Conservation (phyloP, 768 basidiomycete species). For the Phanerochaete sordida region DNA sequence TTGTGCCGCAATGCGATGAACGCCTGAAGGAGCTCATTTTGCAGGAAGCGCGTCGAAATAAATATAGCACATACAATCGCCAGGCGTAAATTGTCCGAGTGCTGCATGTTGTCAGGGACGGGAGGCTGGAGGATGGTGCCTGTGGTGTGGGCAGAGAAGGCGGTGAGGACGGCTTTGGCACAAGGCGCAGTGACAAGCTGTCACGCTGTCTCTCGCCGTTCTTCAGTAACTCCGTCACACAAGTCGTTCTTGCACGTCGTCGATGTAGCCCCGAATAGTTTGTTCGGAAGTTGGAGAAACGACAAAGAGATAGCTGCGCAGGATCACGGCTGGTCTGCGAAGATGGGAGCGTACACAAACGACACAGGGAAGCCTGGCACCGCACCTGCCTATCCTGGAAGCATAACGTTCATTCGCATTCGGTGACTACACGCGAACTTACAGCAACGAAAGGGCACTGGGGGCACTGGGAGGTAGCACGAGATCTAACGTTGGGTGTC, state of each 20-base stretch:
- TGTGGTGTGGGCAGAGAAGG: too few relatives aligned
- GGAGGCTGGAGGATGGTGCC: too few relatives aligned
- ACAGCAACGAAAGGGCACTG: not conserved
- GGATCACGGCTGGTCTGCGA: too few relatives aligned
- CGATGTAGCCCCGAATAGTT: too few relatives aligned
- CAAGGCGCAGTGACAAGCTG: not conserved
- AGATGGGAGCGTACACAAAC: too few relatives aligned
- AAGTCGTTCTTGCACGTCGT: too few relatives aligned
- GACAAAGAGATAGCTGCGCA: too few relatives aligned
- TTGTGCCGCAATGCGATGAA: conserved; percentile 2
- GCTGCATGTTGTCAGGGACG: not conserved
- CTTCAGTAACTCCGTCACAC: not conserved
- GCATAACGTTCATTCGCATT: too few relatives aligned
- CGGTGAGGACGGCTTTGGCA: too few relatives aligned
- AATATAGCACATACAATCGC: not conserved
- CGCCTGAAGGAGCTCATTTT: not conserved
- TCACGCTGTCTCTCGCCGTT: not conserved
- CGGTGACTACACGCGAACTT: not conserved
- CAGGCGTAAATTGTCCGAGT: not conserved
- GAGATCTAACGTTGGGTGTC: conserved; percentile 2
- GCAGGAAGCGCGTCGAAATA: not conserved
- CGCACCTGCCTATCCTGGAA: too few relatives aligned
- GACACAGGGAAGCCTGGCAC: too few relatives aligned
- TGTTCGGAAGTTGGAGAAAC: too few relatives aligned
- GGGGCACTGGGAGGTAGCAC: not conserved